Conservation (phyloP, 169 alveolate genomes). For the Besnoitia besnoiti region DNA sequence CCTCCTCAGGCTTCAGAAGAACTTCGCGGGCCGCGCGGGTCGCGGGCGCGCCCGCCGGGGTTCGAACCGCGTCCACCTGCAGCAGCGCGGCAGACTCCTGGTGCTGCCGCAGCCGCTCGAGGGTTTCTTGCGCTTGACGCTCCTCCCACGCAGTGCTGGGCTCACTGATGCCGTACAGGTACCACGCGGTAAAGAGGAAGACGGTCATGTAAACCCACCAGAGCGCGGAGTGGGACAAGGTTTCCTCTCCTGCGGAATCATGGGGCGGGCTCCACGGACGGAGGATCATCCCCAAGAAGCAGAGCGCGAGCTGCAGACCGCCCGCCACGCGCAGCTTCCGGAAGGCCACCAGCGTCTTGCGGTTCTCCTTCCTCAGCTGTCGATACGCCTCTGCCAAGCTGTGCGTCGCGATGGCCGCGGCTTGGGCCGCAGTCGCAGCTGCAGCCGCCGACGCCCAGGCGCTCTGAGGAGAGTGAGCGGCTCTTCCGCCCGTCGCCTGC, state of each 20-base stretch:
- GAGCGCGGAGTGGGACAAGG: not conserved
- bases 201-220: not conserved
- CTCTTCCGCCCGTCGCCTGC: not conserved
- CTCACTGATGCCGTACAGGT: not conserved
- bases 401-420: not conserved
- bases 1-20: no score
- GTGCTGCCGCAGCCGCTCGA: not conserved
- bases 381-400: not conserved
- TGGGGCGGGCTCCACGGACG: not conserved
- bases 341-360: not conserved
- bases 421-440: not conserved
- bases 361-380: conserved; percentile 2
- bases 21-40: no score
- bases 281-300: not conserved
- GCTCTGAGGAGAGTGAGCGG: not conserved
- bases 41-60: no score
- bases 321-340: not conserved
- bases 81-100: not conserved
- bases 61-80: not conserved
- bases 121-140: not conserved
- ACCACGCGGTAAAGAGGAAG: not conserved
- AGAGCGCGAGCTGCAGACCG: not conserved
- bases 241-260: not conserved
- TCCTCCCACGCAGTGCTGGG: not conserved
- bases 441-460: not conserved